These are phyloP conservation scores for Pseudopithomyces chartarum DNA, from an alignment of 2,329 filamentous ascomycete genomes.

Conservation along the genomic window DNA sequence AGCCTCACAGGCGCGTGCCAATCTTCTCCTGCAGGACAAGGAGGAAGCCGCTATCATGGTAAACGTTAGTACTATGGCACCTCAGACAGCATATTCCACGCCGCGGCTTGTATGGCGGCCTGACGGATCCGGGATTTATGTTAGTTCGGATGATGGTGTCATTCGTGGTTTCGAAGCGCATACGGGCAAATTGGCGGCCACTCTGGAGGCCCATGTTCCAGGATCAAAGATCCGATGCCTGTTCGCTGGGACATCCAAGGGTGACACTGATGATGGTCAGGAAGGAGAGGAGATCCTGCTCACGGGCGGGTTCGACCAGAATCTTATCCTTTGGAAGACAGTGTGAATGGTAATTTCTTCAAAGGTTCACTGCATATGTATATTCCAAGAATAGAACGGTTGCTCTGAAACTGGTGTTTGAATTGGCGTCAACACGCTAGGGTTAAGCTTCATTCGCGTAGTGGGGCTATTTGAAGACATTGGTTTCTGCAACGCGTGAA, in stretches of 20 bases:
- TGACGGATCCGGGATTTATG: conserved; percentile 65
- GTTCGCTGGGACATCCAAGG: conserved; percentile 56
- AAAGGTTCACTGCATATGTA: too few species aligned
- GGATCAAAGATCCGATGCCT: conserved; percentile 64
- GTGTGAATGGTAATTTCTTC: background rate
- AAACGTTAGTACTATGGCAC: conserved; percentile 63
- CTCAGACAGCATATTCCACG: conserved; percentile 68
- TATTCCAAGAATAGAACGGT: background rate
- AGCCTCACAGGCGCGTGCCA: conserved; percentile 57
- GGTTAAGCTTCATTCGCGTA: too few species aligned
- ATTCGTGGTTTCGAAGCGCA: conserved; percentile 64
- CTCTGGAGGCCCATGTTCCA: conserved; percentile 59
- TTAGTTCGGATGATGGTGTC: conserved; percentile 68
- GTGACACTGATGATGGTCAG: conserved; percentile 23
- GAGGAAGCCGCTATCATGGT: conserved; percentile 65
- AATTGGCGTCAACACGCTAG: background rate
- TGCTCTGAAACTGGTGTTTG: background rate
- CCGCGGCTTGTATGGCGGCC: conserved; percentile 66
- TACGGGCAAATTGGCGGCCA: conserved; percentile 61
- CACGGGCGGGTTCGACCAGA: conserved; percentile 69
- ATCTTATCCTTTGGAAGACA: conserved; percentile 60
- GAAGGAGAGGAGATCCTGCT: conserved; percentile 59
- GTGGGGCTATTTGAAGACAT: too few species aligned
- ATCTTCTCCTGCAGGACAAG: conserved; percentile 57
- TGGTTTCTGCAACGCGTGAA: too few species aligned